Evolutionary conservation across 257 asterid species (phyloP).

Genomic region (Solanum pimpinellifolium): DNA sequence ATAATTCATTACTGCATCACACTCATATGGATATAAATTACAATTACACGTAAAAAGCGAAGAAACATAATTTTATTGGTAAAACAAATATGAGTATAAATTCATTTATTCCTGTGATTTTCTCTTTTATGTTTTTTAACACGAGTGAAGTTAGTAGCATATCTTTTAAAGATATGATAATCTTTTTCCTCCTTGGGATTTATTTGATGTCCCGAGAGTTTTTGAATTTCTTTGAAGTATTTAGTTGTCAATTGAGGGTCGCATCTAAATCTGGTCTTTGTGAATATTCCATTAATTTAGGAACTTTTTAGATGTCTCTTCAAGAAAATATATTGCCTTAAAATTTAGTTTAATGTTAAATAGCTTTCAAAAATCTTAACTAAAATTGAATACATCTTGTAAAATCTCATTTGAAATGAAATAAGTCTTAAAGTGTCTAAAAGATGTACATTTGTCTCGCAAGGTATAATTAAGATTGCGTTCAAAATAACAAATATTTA

Average conservation of each 20-base stretch:
- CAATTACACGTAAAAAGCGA: too few relatives aligned
- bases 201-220: not conserved
- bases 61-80: not conserved
- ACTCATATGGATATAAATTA: not conserved
- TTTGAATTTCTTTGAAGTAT: not conserved
- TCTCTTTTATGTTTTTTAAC: too few relatives aligned
- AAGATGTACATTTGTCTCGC: not conserved
- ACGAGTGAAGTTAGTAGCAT: not conserved
- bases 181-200: not conserved
- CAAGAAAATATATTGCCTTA: not conserved
- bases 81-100: too few relatives aligned
- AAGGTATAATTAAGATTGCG: not conserved
- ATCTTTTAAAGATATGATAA: too few relatives aligned
- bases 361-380: not conserved
- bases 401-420: too few relatives aligned
- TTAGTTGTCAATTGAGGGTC: not conserved
- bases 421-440: too few relatives aligned
- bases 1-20: not conserved
- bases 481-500: not conserved
- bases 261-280: not conserved
- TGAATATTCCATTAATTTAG: not conserved
- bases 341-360: not conserved
- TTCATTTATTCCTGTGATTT: not conserved
- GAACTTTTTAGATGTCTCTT: rapidly evolving
- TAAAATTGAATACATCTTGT: too few relatives aligned